phyloP scores from a whole-genome alignment of 495 filamentous ascomycete genomes.

The Staphylotrichum longicolle region DNA sequence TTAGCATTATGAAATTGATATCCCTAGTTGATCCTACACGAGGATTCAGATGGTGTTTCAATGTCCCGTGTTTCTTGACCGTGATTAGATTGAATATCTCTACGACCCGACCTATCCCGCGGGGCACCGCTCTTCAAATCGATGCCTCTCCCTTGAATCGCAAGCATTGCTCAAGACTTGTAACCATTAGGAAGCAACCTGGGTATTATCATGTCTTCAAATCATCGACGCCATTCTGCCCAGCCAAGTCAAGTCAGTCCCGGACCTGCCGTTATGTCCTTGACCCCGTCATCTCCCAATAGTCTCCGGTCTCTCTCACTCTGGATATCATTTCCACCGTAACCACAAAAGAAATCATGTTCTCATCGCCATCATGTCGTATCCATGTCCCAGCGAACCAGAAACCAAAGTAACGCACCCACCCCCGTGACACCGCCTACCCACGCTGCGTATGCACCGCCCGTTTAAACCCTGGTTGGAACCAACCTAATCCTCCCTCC shows the following conservation, averaged over 20 bases:
- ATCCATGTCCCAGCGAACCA: too few species aligned
- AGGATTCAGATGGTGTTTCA: too few species aligned
- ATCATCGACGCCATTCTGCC: neutral
- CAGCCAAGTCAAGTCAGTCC: neutral
- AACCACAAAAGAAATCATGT: neutral
- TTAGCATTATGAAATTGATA: neutral
- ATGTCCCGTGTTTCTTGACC: too few species aligned
- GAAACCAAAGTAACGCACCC: too few species aligned
- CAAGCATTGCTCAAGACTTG: neutral
- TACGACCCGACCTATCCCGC: too few species aligned
- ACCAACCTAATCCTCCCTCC: constrained; percentile 18
- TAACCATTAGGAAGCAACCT: neutral
- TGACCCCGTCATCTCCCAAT: neutral
- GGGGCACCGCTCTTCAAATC: too few species aligned
- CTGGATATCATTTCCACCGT: neutral
- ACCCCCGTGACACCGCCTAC: too few species aligned
- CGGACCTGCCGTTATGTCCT: neutral
- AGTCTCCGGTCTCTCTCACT: too few species aligned
- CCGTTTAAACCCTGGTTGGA: too few species aligned
- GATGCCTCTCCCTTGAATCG: too few species aligned
- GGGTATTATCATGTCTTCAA: neutral
- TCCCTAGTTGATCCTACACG: neutral
- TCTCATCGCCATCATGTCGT: too few species aligned
- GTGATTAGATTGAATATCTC: too few species aligned
- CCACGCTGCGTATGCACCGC: neutral